These are phyloP conservation scores for Tetragonia tetragonoides DNA, from an alignment of 148 eudicot species.

Conservation along the genomic window DNA sequence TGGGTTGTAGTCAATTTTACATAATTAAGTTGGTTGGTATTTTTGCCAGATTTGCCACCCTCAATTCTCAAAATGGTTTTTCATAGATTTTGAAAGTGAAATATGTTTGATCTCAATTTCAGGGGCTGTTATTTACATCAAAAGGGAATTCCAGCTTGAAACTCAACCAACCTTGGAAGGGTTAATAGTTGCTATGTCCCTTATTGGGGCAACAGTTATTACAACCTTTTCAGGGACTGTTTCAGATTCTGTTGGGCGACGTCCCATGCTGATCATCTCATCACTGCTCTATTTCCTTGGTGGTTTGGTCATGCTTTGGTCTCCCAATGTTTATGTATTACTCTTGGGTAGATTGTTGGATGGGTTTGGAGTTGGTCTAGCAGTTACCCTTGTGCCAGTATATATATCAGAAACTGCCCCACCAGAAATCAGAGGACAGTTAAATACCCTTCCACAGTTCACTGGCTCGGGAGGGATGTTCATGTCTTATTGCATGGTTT, in stretches of 20 bases:
- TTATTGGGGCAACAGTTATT: constrained; percentile 84
- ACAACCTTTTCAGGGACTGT: constrained; percentile 89
- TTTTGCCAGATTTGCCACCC: not conserved
- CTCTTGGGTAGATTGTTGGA: constrained; percentile 73
- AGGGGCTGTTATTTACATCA: constrained; percentile 87
- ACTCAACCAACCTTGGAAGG: constrained; percentile 80
- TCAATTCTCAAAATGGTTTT: not conserved
- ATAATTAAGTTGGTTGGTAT: not conserved
- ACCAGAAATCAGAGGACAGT: constrained; percentile 76
- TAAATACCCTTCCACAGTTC: constrained; percentile 91
- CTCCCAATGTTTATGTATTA: constrained; percentile 82
- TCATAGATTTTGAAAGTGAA: constrained; percentile 1
- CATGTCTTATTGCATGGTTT: constrained; percentile 81
- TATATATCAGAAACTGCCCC: constrained; percentile 95
- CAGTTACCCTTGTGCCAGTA: constrained; percentile 80
- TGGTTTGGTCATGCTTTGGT: constrained; percentile 85
- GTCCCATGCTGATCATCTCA: constrained; percentile 81
- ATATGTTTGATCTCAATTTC: constrained; percentile 23
- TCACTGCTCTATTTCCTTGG: constrained; percentile 72
- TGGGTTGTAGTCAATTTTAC: not conserved
- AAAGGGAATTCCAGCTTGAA: constrained; percentile 74
- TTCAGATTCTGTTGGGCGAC: constrained; percentile 71
- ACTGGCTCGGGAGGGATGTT: constrained; percentile 86
- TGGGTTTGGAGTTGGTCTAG: constrained; percentile 85
- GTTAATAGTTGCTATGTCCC: constrained; percentile 82